Evolutionary conservation across 1,284 basidiomycete species (phyloP).

Genomic region (Ganoderma resinaceum): DNA sequence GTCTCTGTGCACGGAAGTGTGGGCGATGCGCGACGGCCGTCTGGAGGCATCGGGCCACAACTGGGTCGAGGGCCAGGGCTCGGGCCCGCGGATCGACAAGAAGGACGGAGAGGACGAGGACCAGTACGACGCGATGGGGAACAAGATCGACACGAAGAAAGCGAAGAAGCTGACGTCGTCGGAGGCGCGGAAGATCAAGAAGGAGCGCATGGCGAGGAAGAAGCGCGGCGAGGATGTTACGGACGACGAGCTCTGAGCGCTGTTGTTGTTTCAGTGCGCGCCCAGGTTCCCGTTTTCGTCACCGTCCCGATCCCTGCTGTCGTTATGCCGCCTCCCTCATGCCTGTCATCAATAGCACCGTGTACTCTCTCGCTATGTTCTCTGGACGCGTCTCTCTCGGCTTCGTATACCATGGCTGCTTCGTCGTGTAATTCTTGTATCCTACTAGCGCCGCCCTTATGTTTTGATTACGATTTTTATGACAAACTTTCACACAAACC

Average conservation of each 20-base stretch:
- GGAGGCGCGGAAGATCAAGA: slow-evolving; percentile 92
- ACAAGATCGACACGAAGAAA: slow-evolving; percentile 91
- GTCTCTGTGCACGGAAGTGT: slow-evolving; percentile 90
- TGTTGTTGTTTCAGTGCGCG: slow-evolving; percentile 9
- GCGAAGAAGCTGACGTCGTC: slow-evolving; percentile 82
- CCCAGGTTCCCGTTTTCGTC: slow-evolving; percentile 31
- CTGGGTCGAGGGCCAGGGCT: slow-evolving; percentile 98
- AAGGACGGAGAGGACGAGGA: slow-evolving; percentile 87
- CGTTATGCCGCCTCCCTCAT: slow-evolving; percentile 14
- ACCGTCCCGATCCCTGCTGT: too few relatives aligned
- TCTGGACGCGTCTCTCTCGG: slow-evolving; percentile 34
- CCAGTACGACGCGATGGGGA: slow-evolving; percentile 93
- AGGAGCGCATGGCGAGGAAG: slow-evolving; percentile 92
- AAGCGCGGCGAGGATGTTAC: slow-evolving; percentile 81
- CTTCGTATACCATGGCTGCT: slow-evolving; percentile 31
- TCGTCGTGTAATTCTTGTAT: slow-evolving; percentile 36
- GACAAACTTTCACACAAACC: slow-evolving; percentile 17
- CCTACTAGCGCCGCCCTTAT: slow-evolving; percentile 35
- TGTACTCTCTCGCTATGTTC: slow-evolving; percentile 36
- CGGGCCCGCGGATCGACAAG: slow-evolving; percentile 92
- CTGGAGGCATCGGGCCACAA: slow-evolving; percentile 97
- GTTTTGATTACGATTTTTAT: slow-evolving; percentile 34
- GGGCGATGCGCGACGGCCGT: slow-evolving; percentile 94
- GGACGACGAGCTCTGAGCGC: slow-evolving; percentile 65
- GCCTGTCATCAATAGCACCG: background rate